Evolutionary conservation across 164 flowering plant species (phyloP).

Genomic region (Kalanchoe fedtschenkoi): DNA sequence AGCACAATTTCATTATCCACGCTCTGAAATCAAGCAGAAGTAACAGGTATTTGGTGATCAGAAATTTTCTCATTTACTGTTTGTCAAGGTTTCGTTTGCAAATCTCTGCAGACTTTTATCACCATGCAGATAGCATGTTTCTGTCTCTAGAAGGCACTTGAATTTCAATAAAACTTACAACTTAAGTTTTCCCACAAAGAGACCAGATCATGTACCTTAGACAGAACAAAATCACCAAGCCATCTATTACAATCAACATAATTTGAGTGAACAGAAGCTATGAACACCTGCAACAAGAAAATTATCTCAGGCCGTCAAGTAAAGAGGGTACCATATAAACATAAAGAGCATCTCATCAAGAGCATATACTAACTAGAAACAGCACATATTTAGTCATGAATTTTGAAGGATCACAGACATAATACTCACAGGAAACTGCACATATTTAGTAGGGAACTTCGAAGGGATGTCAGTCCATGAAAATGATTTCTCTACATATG

Average conservation of each 20-base stretch:
- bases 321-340: conserved; percentile 2
- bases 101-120: background rate
- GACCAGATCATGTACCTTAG: conserved; percentile 49
- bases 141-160: too few species aligned
- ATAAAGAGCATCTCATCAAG: background rate
- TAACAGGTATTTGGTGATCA: background rate
- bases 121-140: background rate
- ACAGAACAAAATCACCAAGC: conserved; percentile 95
- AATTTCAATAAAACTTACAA: background rate
- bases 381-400: conserved; percentile 1
- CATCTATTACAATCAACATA: conserved; percentile 97
- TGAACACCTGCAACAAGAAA: conserved; percentile 45
- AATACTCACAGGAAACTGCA: conserved; percentile 84
- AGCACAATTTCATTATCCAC: conserved; percentile 91
- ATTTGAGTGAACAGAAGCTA: conserved; percentile 83
- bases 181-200: background rate
- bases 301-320: background rate
- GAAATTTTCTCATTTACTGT: background rate
- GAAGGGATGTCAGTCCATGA: conserved; percentile 97
- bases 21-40: conserved; percentile 38
- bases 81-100: background rate
- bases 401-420: background rate
- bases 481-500: conserved; percentile 93
- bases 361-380: background rate
- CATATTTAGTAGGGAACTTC: conserved; percentile 97